A percentile compares a stretch with the other conserved stretches of the same genome.
Conservation (phyloP, 257 asterid species). For the Eucommia ulmoides region DNA sequence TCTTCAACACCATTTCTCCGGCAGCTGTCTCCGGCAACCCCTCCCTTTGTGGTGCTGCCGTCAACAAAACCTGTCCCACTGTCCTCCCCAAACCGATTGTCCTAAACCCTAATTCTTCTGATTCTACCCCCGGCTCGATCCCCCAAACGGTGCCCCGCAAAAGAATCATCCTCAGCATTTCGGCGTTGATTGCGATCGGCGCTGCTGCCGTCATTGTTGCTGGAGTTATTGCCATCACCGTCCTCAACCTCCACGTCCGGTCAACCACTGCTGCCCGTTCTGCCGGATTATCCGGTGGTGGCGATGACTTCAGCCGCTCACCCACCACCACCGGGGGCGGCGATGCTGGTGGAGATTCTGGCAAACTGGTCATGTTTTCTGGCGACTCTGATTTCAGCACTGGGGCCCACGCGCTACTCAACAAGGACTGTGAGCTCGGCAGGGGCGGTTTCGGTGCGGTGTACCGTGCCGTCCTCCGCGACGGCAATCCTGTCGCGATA, state of each 20-base stretch:
- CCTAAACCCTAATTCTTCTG: conserved; percentile 69
- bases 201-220: conserved; percentile 75
- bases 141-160: conserved; percentile 38
- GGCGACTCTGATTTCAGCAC: conserved; percentile 70
- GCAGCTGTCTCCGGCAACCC: conserved; percentile 63
- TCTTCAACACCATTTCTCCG: conserved; percentile 69
- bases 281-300: conserved; percentile 53
- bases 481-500: conserved; percentile 73
- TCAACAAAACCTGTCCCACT: conserved; percentile 44
- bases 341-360: conserved; percentile 61
- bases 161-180: conserved; percentile 73
- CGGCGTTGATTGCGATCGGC: conserved; percentile 78
- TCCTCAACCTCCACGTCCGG: conserved; percentile 69
- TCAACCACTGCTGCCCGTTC: conserved; percentile 43
- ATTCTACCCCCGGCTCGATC: conserved; percentile 33
- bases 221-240: conserved; percentile 79
- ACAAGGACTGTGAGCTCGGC: conserved; percentile 83
- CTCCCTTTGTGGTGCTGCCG: conserved; percentile 65
- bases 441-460: conserved; percentile 93
- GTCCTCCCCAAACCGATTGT: conserved; percentile 92
- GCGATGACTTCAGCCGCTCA: conserved; percentile 58
- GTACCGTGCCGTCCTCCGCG: conserved; percentile 57
- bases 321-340: conserved; percentile 44
- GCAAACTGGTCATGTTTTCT: conserved; percentile 84
- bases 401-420: conserved; percentile 73